Evolutionary conservation across 2,329 filamentous ascomycete species (phyloP), one percentile per base, ranked within the genome.

Genomic region (Cladosporium sp.): DNA sequence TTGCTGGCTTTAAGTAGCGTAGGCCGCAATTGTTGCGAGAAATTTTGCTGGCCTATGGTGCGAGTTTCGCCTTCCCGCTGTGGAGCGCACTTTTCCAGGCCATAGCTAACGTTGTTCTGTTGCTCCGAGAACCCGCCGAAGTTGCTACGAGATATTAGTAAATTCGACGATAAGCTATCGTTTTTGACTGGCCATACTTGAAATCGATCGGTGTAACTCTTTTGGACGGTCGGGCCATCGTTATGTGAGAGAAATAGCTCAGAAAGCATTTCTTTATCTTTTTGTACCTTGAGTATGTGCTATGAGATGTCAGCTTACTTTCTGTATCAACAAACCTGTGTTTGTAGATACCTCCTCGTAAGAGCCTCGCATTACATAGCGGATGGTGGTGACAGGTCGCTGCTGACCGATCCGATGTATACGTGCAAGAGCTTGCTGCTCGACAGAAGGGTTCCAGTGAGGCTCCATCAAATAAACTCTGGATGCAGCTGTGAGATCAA

Each of bases 381-480:
- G 70, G 1, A 77, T 60, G 0, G 71, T 76, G 0, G 70, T 75
- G 0, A 78, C 72, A 37, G 71, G 65, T 24, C 62, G 65, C 0
- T 44, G 68, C 52, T 77, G 71, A 3, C 71, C 73, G 0, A 77
- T 66, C 1, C 72, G 63, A 32, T 76, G 67, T 3, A 76, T 68
- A 12, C 75, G 66, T 1, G 73, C 73, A 0, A 79, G 62, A 0
- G 76, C 76, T 60, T 78, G 75, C 3, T 78, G 76, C 60, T 79
- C 75, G 0, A 77, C 48, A 0, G 73, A 74, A 1, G 75, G 76
- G 17, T 78, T 79, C 73, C 76, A 75, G n/a, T 81, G 78, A 0
- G 79, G 79, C 53, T 83, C 79, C 69, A 82, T 74, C 0, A 82
- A 70, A 47, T 79, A 79, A 0, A 74, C 77, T 1, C 75, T 70